Conservation (phyloP, 2,329 filamentous ascomycete genomes). For the Fusarium scirpi region DNA sequence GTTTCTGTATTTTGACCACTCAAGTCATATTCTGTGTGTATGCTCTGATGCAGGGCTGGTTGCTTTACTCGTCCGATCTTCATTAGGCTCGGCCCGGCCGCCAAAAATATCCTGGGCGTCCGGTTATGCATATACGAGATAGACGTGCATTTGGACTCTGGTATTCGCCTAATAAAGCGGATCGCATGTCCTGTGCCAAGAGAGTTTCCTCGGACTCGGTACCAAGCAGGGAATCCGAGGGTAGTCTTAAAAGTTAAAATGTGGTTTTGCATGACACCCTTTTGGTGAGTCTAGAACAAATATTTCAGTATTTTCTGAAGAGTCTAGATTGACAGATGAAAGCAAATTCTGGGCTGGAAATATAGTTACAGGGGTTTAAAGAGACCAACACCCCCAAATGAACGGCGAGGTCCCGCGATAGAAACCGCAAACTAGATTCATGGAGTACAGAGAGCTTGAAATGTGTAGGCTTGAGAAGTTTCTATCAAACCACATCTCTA, state of each 20-base stretch:
- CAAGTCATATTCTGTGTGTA: not conserved
- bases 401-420: not conserved
- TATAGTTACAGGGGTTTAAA: not conserved
- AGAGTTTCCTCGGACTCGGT: not conserved
- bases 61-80: not conserved
- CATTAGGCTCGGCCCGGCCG: not conserved
- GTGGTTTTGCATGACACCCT: not conserved
- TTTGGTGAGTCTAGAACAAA: not conserved
- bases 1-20: not conserved
- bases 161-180: not conserved
- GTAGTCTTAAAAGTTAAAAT: not conserved
- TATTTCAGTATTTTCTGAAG: not conserved
- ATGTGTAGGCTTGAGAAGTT: too few species aligned
- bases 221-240: not conserved
- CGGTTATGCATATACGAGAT: constrained; percentile 2
- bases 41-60: not conserved
- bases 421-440: not conserved
- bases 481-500: too few species aligned
- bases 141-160: not conserved
- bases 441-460: not conserved
- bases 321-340: not conserved
- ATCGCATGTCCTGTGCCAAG: not conserved
- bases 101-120: not conserved
- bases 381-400: not conserved
- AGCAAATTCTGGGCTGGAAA: not conserved